Conservation (phyloP, 2,329 filamentous ascomycete species). For the Fusarium xyrophilum region DNA sequence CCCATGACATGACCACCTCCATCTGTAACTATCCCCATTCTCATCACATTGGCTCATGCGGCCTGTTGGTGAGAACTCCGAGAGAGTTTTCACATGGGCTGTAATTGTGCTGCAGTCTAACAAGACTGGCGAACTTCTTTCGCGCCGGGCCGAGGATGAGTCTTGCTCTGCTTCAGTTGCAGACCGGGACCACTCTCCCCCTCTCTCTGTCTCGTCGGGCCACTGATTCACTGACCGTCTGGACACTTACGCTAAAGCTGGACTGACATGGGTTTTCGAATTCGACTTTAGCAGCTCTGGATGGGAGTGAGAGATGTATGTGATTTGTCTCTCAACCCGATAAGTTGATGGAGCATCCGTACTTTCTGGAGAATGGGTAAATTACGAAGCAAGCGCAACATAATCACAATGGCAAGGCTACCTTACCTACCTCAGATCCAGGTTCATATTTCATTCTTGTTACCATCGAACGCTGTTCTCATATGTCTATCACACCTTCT, state of each 20-base stretch:
- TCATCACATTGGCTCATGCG: background rate
- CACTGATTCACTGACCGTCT: background rate
- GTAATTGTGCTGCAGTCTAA: too few relatives aligned
- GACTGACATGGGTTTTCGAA: background rate
- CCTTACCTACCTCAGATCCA: background rate
- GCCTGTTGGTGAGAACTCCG: background rate
- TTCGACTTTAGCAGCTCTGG: background rate
- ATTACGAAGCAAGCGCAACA: background rate
- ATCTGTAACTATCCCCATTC: conserved; percentile 3
- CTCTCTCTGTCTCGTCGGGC: background rate
- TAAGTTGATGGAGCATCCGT: background rate
- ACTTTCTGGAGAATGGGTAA: background rate
- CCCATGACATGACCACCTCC: background rate
- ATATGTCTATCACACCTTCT: background rate
- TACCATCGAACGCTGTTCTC: background rate
- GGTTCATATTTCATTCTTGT: background rate
- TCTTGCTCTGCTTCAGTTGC: background rate
- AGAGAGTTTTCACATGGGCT: too few relatives aligned
- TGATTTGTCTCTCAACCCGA: background rate
- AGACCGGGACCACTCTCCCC: background rate
- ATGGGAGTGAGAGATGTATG: background rate
- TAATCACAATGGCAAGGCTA: background rate
- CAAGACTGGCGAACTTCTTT: background rate
- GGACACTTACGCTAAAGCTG: too few relatives aligned
- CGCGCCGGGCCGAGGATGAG: background rate